Evolutionary conservation across 495 filamentous ascomycete genomes (phyloP).

Genomic region (Daldinia concentrica): DNA sequence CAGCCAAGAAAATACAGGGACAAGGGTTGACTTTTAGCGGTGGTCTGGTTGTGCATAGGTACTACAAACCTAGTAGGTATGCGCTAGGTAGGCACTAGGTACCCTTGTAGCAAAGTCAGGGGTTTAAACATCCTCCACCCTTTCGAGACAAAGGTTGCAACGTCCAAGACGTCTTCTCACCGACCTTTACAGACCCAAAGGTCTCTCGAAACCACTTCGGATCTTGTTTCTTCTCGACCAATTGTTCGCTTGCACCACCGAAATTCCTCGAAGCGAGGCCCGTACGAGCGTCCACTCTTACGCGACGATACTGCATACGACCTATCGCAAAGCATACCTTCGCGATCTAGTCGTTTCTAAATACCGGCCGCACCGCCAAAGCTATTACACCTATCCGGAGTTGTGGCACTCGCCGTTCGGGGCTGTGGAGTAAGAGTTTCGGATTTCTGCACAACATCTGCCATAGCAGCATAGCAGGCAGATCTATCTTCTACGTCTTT

Average conservation of each 20-base stretch:
- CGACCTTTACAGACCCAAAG: constrained; percentile 43
- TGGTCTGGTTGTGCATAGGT: constrained; percentile 34
- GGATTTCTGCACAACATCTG: constrained; percentile 27
- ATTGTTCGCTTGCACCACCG: constrained; percentile 20
- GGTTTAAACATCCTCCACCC: constrained; percentile 44
- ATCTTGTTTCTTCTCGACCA: constrained; percentile 44
- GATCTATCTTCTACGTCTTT: constrained; percentile 8
- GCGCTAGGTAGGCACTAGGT: too few species aligned
- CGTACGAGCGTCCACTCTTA: constrained; percentile 24
- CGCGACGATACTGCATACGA: constrained; percentile 20
- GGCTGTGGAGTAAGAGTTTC: constrained; percentile 29
- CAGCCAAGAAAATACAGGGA: constrained; percentile 37
- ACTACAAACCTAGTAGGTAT: too few species aligned
- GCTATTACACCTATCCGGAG: constrained; percentile 10
- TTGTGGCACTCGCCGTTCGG: constrained; percentile 10
- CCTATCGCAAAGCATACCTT: constrained; percentile 33
- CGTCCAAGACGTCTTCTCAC: constrained; percentile 47
- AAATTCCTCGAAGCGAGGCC: constrained; percentile 30
- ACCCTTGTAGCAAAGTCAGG: constrained; percentile 30
- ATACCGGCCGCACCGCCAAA: constrained; percentile 9
- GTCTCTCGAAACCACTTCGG: constrained; percentile 38
- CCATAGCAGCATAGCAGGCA: constrained; percentile 8
- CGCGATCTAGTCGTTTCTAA: constrained; percentile 3
- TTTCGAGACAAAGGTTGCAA: constrained; percentile 60
- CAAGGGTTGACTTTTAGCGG: constrained; percentile 19